Evolutionary conservation across 495 filamentous ascomycete species (phyloP).

Genomic region (Pseudoneurospora amorphoporcata): DNA sequence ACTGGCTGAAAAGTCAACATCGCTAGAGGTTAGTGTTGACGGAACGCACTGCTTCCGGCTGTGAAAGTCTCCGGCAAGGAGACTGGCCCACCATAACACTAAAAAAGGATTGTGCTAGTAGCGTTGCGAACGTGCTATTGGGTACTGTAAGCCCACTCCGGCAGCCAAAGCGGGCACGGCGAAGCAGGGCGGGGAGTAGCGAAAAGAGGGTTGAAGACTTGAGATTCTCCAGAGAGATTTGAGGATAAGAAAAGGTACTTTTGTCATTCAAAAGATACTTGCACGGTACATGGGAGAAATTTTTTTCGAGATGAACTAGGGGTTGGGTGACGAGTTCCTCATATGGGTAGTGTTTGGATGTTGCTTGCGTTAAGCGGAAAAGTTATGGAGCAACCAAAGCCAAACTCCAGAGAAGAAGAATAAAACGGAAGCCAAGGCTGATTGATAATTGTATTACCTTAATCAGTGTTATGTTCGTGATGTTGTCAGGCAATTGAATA

Average conservation of each 20-base stretch:
- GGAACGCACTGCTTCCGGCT: no score
- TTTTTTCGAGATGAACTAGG: not conserved
- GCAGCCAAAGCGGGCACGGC: not conserved
- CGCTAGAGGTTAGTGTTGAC: not conserved
- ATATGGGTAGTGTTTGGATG: not conserved
- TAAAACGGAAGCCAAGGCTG: not conserved
- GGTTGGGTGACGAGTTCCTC: not conserved
- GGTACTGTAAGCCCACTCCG: not conserved
- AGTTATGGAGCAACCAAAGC: not conserved
- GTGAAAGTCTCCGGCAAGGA: not conserved
- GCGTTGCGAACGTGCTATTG: not conserved
- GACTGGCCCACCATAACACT: not conserved
- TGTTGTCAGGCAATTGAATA: not conserved
- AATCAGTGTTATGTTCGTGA: not conserved
- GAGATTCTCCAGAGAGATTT: not conserved
- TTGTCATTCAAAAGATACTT: not conserved
- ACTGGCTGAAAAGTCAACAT: not conserved
- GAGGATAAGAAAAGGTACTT: not conserved
- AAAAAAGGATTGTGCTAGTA: not conserved
- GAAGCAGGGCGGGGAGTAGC: not conserved
- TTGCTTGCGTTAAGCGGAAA: not conserved
- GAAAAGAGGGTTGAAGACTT: not conserved
- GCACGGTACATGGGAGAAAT: not conserved
- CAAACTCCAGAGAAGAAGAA: not conserved
- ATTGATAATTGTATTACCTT: not conserved